Conservation (phyloP, 306 rosid genomes). For the Mucuna pruriens region DNA sequence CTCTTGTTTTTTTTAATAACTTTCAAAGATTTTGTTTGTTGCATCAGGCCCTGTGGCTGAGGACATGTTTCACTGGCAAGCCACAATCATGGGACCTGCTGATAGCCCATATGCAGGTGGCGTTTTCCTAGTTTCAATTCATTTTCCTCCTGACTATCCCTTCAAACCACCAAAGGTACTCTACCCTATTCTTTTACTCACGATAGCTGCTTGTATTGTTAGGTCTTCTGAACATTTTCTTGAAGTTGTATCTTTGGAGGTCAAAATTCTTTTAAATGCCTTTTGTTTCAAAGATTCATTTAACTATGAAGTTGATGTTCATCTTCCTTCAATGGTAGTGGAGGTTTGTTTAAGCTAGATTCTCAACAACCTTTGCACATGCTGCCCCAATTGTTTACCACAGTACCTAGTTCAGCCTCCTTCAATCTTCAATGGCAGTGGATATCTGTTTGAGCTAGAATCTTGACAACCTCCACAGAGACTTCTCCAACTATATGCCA, state of each 20-base stretch:
- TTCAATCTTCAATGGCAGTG: neutral
- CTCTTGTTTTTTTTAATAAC: neutral
- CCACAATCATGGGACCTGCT: too few relatives aligned
- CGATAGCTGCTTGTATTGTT: neutral
- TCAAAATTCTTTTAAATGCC: neutral
- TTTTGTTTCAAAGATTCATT: neutral
- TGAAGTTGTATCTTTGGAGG: neutral
- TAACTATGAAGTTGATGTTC: neutral
- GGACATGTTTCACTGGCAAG: constrained; percentile 97
- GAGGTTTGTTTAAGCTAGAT: neutral
- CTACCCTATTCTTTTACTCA: neutral
- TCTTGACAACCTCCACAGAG: neutral
- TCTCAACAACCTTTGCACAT: neutral
- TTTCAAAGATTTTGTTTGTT: neutral
- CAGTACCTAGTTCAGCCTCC: neutral
- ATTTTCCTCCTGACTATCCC: constrained; percentile 90
- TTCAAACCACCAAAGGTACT: constrained; percentile 92
- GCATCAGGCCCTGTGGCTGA: constrained; percentile 88
- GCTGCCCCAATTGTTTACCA: neutral
- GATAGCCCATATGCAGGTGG: too few relatives aligned
- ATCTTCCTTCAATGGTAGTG: neutral
- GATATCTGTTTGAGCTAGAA: neutral
- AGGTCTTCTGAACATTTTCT: constrained; percentile 2
- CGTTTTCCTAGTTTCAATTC: constrained; percentile 80
- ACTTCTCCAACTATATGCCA: neutral